These are phyloP conservation scores for Mallotus repandus DNA, from an alignment of 441 rosid genomes.

Conservation along the genomic window DNA sequence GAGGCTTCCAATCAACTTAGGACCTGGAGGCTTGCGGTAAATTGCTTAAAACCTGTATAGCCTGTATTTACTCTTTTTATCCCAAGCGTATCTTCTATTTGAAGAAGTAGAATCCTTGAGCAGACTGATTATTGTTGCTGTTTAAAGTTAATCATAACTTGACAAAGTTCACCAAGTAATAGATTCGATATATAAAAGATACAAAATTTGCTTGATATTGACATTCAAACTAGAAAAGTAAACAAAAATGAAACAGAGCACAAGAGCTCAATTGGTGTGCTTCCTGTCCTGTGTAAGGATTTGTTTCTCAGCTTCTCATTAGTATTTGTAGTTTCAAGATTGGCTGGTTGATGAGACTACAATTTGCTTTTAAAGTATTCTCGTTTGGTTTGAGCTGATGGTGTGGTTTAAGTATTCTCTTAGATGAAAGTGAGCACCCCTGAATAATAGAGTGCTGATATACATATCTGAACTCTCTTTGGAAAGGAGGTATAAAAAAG, in stretches of 20 bases:
- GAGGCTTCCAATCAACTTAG: constrained; percentile 76
- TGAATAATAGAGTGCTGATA: background rate
- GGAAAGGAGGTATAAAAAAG: too few relatives aligned
- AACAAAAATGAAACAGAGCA: background rate
- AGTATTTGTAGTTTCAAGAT: background rate
- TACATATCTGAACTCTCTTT: background rate
- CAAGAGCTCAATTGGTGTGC: too few relatives aligned
- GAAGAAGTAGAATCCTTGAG: background rate
- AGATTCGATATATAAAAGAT: background rate
- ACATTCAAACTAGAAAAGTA: background rate
- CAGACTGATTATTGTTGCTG: background rate
- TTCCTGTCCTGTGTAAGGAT: too few relatives aligned
- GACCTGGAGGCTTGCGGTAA: constrained; percentile 92
- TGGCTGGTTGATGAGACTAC: background rate
- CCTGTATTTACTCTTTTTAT: background rate
- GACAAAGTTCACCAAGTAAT: background rate
- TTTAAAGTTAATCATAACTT: background rate
- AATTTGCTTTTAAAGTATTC: background rate
- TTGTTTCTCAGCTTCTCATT: background rate
- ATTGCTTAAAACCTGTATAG: background rate
- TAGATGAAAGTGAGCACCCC: background rate
- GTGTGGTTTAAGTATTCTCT: background rate
- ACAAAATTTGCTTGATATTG: background rate
- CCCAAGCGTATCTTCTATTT: background rate
- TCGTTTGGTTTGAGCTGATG: background rate